These are phyloP conservation scores for Lodderomyces metapsilosis DNA, from an alignment of 1,139 yeast species.

Conservation along the genomic window DNA sequence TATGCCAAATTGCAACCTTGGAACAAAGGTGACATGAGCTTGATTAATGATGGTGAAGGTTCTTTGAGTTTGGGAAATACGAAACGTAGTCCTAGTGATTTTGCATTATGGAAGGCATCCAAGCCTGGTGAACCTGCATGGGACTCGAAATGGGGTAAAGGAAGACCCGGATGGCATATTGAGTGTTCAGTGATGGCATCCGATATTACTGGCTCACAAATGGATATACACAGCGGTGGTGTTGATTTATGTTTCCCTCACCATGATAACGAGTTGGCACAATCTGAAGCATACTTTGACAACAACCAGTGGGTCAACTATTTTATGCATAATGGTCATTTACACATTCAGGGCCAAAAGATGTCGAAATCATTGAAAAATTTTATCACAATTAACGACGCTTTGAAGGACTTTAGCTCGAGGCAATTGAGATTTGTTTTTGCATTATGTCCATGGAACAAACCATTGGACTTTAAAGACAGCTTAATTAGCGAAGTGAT, in stretches of 20 bases:
- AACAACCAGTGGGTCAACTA: conserved; percentile 95
- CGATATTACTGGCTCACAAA: conserved; percentile 74
- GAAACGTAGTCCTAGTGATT: conserved; percentile 78
- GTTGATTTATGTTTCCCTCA: conserved; percentile 98
- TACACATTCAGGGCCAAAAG: conserved; percentile 97
- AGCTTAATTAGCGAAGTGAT: conserved; percentile 73
- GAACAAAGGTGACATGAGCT: conserved; percentile 86
- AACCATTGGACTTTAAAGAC: conserved; percentile 88
- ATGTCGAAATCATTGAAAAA: conserved; percentile 95
- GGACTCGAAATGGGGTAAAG: conserved; percentile 95
- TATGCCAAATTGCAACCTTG: conserved; percentile 98
- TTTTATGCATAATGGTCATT: conserved; percentile 94
- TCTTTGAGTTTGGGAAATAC: conserved; percentile 59
- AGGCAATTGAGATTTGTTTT: conserved; percentile 89
- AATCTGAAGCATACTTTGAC: conserved; percentile 89
- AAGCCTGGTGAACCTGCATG: conserved; percentile 98
- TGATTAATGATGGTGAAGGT: conserved; percentile 96
- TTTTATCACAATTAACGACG: conserved; percentile 92
- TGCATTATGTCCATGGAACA: conserved; percentile 90
- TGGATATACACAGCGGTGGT: conserved; percentile 98
- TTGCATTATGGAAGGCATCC: conserved; percentile 95
- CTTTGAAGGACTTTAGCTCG: conserved; percentile 64
- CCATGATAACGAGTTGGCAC: conserved; percentile 97
- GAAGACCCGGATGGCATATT: conserved; percentile 99
- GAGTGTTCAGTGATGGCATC: conserved; percentile 99